Evolutionary conservation across 371 early-diverging fungal genomes (phyloP), one percentile per base, ranked within the genome.

Genomic region (Mycotypha africana): DNA sequence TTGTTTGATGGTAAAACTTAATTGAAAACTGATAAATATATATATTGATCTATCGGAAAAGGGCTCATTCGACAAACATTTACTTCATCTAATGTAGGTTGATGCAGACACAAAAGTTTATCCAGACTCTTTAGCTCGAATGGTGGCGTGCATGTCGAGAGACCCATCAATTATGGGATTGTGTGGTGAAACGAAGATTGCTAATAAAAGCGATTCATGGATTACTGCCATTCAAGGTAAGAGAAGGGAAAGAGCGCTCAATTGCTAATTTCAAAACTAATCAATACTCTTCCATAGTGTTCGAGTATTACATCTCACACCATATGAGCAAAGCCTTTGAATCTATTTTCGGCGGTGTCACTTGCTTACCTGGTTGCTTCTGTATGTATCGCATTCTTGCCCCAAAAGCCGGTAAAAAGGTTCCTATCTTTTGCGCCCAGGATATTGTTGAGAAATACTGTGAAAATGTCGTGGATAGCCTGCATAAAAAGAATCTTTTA

Each of bases 351-450:
- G 97, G 97, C 20, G 92, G 93, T 54, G 96, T 97, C 9, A 97
- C 96, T 8, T 97, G 97, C 62, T 67, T 97, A 26, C 97, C 97
- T 10, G 97, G 97, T 12, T 97, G 97, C 55, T 97, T 97, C 75
- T 93, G 95, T 58, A 91, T 92, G 89, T 97, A 94, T 62, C 84
- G 95, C 38, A 85, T 97, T 51, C 88, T 89, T 53, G 82, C 88
- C 0, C 83, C 84, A 23, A 85, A 82, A 45, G 86, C 83, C 14
- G 70, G 66, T 22, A 64, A 65, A 0, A 65, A 58, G 34, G 86
- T 79, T 9, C 89, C 85, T 48, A 93, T 84, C 41, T 66, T 98
- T 58, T 81, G 81, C 58, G 75, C 91, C 55, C 80, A 95, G 31
- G 79, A 86, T 69, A 82, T 92, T 78, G 82, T 97, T 12, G 86